These are phyloP conservation scores for Medicago arabica DNA, from an alignment of 306 rosid genomes.

Conservation along the genomic window DNA sequence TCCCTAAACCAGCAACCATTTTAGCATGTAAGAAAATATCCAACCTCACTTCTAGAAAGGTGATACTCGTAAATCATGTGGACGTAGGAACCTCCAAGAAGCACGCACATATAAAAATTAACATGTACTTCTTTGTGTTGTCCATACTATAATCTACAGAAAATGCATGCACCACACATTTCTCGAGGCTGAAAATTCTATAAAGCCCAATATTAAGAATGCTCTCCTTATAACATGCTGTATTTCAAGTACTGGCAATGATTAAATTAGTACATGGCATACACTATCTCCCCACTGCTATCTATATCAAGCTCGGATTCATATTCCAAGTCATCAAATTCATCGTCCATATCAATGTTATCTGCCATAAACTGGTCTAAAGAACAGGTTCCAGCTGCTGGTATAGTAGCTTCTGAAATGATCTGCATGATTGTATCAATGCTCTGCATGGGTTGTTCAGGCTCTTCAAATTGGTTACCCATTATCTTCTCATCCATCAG, in stretches of 20 bases:
- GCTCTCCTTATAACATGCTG: conserved; percentile 18
- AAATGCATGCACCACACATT: conserved; percentile 35
- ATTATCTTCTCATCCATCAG: conserved; percentile 73
- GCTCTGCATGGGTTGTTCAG: conserved; percentile 96
- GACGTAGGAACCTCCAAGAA: conserved; percentile 33
- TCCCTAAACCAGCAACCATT: conserved; percentile 34
- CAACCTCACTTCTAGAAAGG: conserved; percentile 11
- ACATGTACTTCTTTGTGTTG: conserved; percentile 37
- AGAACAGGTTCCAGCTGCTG: conserved; percentile 68
- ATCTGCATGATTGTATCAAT: conserved; percentile 84
- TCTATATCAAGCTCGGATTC: conserved; percentile 90
- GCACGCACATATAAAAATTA: conserved; percentile 44
- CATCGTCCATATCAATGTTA: conserved; percentile 71
- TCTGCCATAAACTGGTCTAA: conserved; percentile 60
- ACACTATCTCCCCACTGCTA: conserved; percentile 95
- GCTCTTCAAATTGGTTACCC: conserved; percentile 76
- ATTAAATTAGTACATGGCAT: conserved; percentile 64
- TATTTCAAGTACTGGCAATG: conserved; percentile 16
- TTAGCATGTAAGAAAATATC: conserved; percentile 14
- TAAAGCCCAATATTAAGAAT: conserved; percentile 10
- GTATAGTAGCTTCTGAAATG: conserved; percentile 91
- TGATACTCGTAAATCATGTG: conserved; percentile 20
- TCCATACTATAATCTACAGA: conserved; percentile 45
- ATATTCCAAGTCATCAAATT: conserved; percentile 75
- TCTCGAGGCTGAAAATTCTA: no score